Conservation (phyloP, 805 yeast species). For the Schizosaccharomyces octosporus region DNA sequence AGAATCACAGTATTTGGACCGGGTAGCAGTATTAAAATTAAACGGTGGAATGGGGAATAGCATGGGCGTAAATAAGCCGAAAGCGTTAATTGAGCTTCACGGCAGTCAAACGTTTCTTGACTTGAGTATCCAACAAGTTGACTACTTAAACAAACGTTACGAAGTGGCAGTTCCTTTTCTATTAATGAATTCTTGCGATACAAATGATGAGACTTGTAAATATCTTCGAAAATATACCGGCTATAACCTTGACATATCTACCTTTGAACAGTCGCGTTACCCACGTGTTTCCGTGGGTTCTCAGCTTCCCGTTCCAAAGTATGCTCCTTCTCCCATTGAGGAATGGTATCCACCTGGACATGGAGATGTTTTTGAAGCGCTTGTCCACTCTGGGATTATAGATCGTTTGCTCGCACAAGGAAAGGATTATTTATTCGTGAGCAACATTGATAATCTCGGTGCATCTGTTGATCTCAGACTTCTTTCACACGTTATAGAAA, state of each 20-base stretch:
- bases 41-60: slow-evolving; percentile 98
- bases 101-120: slow-evolving; percentile 95
- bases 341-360: slow-evolving; percentile 99
- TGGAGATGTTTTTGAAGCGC: slow-evolving; percentile 85
- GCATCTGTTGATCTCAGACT: slow-evolving; percentile 89
- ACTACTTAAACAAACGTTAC: slow-evolving; percentile 63
- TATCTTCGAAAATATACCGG: slow-evolving; percentile 91
- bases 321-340: slow-evolving; percentile 46
- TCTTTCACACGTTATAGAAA: slow-evolving; percentile 73
- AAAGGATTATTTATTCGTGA: slow-evolving; percentile 80
- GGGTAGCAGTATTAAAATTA: slow-evolving; percentile 82
- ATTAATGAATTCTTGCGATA: slow-evolving; percentile 95
- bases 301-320: slow-evolving; percentile 76
- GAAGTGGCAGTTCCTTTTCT: slow-evolving; percentile 86
- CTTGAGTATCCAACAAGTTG: slow-evolving; percentile 80
- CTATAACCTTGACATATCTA: slow-evolving; percentile 78
- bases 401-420: slow-evolving; percentile 78
- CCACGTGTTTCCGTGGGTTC: slow-evolving; percentile 92
- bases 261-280: slow-evolving; percentile 89
- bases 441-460: slow-evolving; percentile 95
- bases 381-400: slow-evolving; percentile 73
- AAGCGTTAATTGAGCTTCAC: slow-evolving; percentile 91
- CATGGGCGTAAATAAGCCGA: slow-evolving; percentile 98
- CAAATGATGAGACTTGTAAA: slow-evolving; percentile 83
- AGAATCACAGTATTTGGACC: slow-evolving; percentile 21